A percentile compares a stretch with the other conserved stretches of the same genome.
These are phyloP conservation scores for Amanita subjunquillea DNA, from an alignment of 768 basidiomycete genomes.

Conservation along the genomic window DNA sequence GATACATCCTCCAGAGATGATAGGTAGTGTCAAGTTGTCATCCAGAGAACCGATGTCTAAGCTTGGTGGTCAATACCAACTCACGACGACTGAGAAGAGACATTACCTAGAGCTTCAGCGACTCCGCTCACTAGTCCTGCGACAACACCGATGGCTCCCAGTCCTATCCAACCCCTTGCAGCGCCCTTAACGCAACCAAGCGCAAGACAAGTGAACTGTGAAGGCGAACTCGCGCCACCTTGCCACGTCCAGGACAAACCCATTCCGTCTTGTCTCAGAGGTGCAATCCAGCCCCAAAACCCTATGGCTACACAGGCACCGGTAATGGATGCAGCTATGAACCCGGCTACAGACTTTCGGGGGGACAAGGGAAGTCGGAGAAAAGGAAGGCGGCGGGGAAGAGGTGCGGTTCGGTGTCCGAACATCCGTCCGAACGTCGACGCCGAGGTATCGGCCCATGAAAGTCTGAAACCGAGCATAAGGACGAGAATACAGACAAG, in stretches of 20 bases:
- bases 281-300: slow-evolving; percentile 64
- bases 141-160: slow-evolving; percentile 46
- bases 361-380: slow-evolving; percentile 61
- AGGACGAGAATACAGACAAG: neutral
- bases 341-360: slow-evolving; percentile 80
- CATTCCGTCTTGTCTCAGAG: slow-evolving; percentile 23
- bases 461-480: slow-evolving; percentile 43
- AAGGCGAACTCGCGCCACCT: slow-evolving; percentile 27
- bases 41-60: slow-evolving; percentile 78
- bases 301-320: slow-evolving; percentile 54
- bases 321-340: slow-evolving; percentile 65
- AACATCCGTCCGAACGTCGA: slow-evolving; percentile 87
- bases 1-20: slow-evolving; percentile 67
- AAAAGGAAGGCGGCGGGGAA: slow-evolving; percentile 30
- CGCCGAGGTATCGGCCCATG: slow-evolving; percentile 93
- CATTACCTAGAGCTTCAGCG: slow-evolving; percentile 82
- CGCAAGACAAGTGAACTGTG: slow-evolving; percentile 9
- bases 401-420: slow-evolving; percentile 52
- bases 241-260: slow-evolving; percentile 51
- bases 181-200: slow-evolving; percentile 9
- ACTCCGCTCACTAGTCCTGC: slow-evolving; percentile 75
- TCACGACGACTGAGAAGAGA: slow-evolving; percentile 2
- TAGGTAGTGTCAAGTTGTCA: slow-evolving; percentile 85
- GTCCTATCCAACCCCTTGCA: slow-evolving; percentile 35
- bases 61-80: neutral